phyloP scores from a whole-genome alignment of 2,329 filamentous ascomycete species.

The Penicillium hesseltinei region DNA sequence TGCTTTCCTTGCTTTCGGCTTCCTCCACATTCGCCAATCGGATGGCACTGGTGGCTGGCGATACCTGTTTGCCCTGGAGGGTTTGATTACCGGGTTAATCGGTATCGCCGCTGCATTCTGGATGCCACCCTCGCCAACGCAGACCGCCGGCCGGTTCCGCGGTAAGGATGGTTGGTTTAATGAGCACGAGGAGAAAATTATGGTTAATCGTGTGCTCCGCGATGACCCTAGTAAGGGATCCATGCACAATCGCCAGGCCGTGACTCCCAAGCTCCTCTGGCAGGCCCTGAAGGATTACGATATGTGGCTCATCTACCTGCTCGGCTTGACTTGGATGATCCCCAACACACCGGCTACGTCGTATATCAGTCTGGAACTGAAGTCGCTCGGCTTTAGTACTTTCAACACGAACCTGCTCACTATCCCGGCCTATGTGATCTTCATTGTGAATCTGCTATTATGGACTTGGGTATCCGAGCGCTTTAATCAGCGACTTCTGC shows the following conservation, averaged over 20 bases:
- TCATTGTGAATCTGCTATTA: slow-evolving; percentile 57
- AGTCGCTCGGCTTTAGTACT: slow-evolving; percentile 56
- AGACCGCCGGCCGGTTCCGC: slow-evolving; percentile 61
- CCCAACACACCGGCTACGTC: slow-evolving; percentile 36
- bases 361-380: slow-evolving; percentile 46
- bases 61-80: slow-evolving; percentile 45
- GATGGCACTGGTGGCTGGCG: slow-evolving; percentile 44
- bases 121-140: slow-evolving; percentile 63
- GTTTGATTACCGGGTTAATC: slow-evolving; percentile 53
- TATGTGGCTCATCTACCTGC: slow-evolving; percentile 56
- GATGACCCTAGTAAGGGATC: slow-evolving; percentile 59
- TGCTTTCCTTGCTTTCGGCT: slow-evolving; percentile 48
- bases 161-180: slow-evolving; percentile 65
- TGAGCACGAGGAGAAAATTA: slow-evolving; percentile 66
- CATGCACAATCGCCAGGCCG: slow-evolving; percentile 60
- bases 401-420: slow-evolving; percentile 63
- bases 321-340: slow-evolving; percentile 48
- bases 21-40: slow-evolving; percentile 39
- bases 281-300: slow-evolving; percentile 54
- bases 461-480: slow-evolving; percentile 56
- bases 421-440: slow-evolving; percentile 57
- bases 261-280: slow-evolving; percentile 51
- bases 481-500: slow-evolving; percentile 55
- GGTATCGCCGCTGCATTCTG: slow-evolving; percentile 58
- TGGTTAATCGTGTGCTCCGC: slow-evolving; percentile 62